Evolutionary conservation across 345 rosid species (phyloP), one percentile per base, ranked within the genome.

Genomic region (Ceriops tagal): DNA sequence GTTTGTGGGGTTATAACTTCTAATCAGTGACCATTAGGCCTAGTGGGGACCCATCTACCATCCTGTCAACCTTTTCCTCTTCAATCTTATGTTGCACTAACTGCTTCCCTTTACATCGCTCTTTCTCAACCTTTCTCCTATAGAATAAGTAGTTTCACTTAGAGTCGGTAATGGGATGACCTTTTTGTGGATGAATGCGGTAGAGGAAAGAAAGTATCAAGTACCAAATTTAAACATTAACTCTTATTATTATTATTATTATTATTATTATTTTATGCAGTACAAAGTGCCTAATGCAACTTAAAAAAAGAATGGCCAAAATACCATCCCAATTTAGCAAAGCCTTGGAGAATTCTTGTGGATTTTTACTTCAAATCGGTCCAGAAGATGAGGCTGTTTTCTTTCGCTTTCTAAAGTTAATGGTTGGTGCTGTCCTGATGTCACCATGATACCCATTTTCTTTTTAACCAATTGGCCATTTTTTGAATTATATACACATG

Each of bases 51-150:
- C 74, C 69, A 47, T 34, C 64, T 49, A 53, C 62, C 49, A 63
- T 63, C 57, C 57, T 71, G 67, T 53, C 61, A 64, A 22, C 8
- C 61, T 66, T 34, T 66, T n/a, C 18, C 16, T 57, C 16, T 5
- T 9, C 26, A 8, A 27, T 26, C 28, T 11, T n/a, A 9, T 6
- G 24, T 32, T 30, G 26, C 46, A 11, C 56, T 13, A 46, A 6
- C 26, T 43, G 3, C 27, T 6, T 10, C 21, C 46, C 35, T 21
- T 6, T 34, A 34, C 56, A 34, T 21, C 56, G 22, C 67, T 69
- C 65, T 69, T 56, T 69, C 61, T 60, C 63, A 69, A 70, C 62
- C 67, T 70, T 66, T 55, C 53, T 62, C 58, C 56, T 67, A 58
- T 53, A 31, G 46, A 28, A 58, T n/a, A 46, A 9, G 47, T 53